These are phyloP conservation scores for Trebouxia gelatinosa DNA, from an alignment of 163 green algal species.

Conservation along the genomic window DNA sequence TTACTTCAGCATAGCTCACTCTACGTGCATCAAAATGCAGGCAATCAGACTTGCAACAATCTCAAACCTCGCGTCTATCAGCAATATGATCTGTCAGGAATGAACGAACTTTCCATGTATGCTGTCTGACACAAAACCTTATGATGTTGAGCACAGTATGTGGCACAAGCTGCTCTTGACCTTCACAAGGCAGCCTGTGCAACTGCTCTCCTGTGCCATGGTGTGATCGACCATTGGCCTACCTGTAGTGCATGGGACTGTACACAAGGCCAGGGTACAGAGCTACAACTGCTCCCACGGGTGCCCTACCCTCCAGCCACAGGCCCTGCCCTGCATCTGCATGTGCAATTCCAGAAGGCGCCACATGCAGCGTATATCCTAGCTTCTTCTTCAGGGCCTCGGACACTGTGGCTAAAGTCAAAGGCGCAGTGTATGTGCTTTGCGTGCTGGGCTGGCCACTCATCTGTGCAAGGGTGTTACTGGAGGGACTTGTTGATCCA, in stretches of 20 bases:
- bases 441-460: neutral
- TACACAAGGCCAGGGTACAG: constrained; percentile 78
- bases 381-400: constrained; percentile 22
- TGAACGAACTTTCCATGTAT: neutral
- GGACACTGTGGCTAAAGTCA: neutral
- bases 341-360: constrained; percentile 48
- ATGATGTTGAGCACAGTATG: neutral
- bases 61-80: too few relatives aligned
- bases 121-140: neutral
- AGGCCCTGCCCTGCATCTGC: constrained; percentile 56
- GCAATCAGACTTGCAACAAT: too few relatives aligned
- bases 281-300: constrained; percentile 56
- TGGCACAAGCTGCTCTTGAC: too few relatives aligned
- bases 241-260: constrained; percentile 41
- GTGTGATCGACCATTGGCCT: too few relatives aligned
- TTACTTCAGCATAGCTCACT: too few relatives aligned
- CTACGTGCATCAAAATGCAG: too few relatives aligned
- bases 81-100: too few relatives aligned
- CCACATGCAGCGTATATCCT: constrained; percentile 47
- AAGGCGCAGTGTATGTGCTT: neutral
- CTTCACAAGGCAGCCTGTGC: neutral
- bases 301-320: constrained; percentile 51
- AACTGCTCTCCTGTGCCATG: too few relatives aligned
- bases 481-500: neutral
- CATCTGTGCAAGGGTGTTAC: neutral